phyloP scores from a whole-genome alignment of 345 rosid genomes.

The Populus ilicifolia region DNA sequence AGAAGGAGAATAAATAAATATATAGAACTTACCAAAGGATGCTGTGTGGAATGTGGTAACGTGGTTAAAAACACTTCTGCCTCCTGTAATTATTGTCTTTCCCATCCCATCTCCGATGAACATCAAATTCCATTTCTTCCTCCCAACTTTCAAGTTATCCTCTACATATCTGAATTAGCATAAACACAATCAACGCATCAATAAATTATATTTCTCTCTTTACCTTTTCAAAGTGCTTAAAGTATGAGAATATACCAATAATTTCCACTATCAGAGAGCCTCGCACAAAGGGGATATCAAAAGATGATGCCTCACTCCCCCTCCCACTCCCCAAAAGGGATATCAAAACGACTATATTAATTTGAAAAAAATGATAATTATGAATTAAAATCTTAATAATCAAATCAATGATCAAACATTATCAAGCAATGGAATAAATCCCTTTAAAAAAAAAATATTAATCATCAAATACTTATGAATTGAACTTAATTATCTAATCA shows the following conservation, averaged over 20 bases:
- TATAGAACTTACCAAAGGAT: slow-evolving; percentile 54
- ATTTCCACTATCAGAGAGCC: too few species aligned
- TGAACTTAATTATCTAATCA: background rate
- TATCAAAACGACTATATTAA: too few species aligned
- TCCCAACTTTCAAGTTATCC: slow-evolving; percentile 69
- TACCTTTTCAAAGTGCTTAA: too few species aligned
- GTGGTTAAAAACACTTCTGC: slow-evolving; percentile 54
- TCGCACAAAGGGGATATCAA: too few species aligned
- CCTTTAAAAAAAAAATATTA: background rate
- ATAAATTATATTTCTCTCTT: too few species aligned
- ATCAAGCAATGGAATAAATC: background rate
- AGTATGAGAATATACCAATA: too few species aligned
- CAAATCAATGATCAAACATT: background rate
- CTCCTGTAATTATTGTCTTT: slow-evolving; percentile 64
- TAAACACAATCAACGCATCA: background rate
- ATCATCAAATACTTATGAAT: too few species aligned
- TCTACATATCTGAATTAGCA: slow-evolving; percentile 71
- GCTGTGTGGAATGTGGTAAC: slow-evolving; percentile 94
- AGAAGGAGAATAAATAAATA: too few species aligned
- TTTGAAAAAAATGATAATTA: background rate
- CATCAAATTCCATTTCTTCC: slow-evolving; percentile 84
- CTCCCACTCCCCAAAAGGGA: too few species aligned
- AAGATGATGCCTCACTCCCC: too few species aligned
- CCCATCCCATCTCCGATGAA: slow-evolving; percentile 91
- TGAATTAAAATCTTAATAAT: background rate